Base-by-base conservation (phyloP, 177 flowering plant genomes). In the Telopea speciosissima region DNA sequence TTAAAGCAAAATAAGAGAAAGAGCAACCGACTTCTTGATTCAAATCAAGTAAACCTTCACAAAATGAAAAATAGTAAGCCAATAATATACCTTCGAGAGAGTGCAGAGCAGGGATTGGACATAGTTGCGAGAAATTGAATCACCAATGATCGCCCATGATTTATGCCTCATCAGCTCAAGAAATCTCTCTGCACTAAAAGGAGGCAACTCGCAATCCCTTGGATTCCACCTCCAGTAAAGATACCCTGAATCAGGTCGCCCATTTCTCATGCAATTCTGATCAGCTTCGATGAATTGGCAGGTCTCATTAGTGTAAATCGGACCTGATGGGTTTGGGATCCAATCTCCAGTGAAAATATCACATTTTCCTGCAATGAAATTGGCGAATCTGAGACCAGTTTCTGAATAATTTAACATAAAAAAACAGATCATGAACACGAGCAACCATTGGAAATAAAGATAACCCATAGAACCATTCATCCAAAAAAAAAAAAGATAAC, bases 201-300 rank as follows among this genome's bases (percentile, higher is more conserved):
- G 79, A 4, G 88, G 92, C 63, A 96, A 63, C 49, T 85, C 81
- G 28, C 99, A 96, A 45, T 80, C 83, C 59, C 77, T 73, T 8
- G 99, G 98, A 17, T 70, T 85, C 99, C 99, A 93, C 76, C 85
- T 86, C 99, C 99, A 96, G 72, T 85, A 86, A 17, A 96, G 88
- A 81, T 88, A 96, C 11, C 75, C 90, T 11, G 85, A 64, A 80
- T 96, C 98, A 0, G 97, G 91, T 26, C 99, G 81, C 44, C 99
- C 99, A 80, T 96, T 96, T 70, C 36, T 85, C 88, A 93, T 90
- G 76, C 99, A 96, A 73, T 96, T 91, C 81, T 96, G 99, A 77
- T 88, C 96, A 24, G 5, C 70, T 75, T 91, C 90, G 65, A 96
- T 84, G 5, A 83, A 68, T 6, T 63, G 72, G 75, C 99, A 96